Evolutionary conservation across 2,329 filamentous ascomycete genomes (phyloP), one percentile per base, ranked within the genome.

Genomic region (Xenosphaeropsis pyriputrescens): DNA sequence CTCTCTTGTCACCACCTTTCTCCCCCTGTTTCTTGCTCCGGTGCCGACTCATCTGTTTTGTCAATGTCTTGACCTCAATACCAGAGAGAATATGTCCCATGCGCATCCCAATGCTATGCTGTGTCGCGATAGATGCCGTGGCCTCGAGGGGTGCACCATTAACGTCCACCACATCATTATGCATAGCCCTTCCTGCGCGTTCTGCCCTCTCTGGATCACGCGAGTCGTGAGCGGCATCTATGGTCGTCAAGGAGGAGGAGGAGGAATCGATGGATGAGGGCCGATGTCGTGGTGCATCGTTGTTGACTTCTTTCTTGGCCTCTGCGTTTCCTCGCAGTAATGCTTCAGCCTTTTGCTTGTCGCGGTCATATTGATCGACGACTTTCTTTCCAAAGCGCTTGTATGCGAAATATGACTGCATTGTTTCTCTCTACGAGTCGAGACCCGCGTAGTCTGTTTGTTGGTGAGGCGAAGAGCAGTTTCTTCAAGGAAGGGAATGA

Each of bases 351-450:
- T 41, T 41, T 32, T 44, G 35, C 11, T 18, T 35, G 32, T 49
- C 44, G 18, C 45, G 31, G 17, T 49, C 47, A 36, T 44, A 48
- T 43, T 49, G 47, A 5, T 36, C 41, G 31, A 34, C 33, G 2
- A 39, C 45, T 15, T 39, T 29, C 9, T 34, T 37, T 13, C 42
- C 43, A 38, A 50, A 49, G 12, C 43, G 41, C 19, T 39, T 42
- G 19, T 48, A 47, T 17, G 44, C 37, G 6, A 47, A 32, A 31
- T 39, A 41, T n/a, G 41, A 49, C 36, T 47, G 45, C 47, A 48
- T 48, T 33, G 22, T 26, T 26, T 9, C 22, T 11, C 22, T 11
- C 12, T 11, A 6, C 22, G 8, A 19, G 22, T 5, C 8, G 22
- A 9, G 5, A 9, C 8, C 12, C 8, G 22, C 22, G 22, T 26